Evolutionary conservation across 1,284 basidiomycete genomes (phyloP).

Genomic region (Ceratobasidium sp.): DNA sequence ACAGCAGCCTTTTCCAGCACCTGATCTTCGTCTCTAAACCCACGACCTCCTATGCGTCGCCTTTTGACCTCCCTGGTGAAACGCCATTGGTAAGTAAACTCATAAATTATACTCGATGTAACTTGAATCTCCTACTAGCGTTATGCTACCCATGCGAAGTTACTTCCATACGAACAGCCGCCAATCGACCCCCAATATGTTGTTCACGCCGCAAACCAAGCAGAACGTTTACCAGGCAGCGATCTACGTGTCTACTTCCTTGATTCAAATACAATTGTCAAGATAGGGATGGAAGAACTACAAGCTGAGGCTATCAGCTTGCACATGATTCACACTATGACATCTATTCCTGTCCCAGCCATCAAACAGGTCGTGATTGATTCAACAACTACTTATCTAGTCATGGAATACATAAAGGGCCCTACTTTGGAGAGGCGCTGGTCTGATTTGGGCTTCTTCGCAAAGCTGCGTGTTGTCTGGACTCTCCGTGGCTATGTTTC

Average conservation of each 20-base stretch:
- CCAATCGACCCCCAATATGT: too few species aligned
- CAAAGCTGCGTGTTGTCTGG: constrained; percentile 3
- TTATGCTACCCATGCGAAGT: too few species aligned
- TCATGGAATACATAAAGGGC: background rate
- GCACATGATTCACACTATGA: constrained; percentile 10
- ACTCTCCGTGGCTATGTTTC: constrained; percentile 7
- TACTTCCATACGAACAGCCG: too few species aligned
- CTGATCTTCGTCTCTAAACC: too few species aligned
- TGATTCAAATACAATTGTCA: background rate
- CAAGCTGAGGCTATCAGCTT: background rate
- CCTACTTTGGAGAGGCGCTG: background rate
- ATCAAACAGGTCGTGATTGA: background rate
- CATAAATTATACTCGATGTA: too few species aligned
- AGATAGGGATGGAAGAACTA: background rate
- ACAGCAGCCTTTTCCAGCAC: too few species aligned
- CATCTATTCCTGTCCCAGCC: background rate
- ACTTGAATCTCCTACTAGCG: too few species aligned
- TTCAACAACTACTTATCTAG: background rate
- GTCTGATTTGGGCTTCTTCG: background rate
- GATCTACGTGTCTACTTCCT: background rate
- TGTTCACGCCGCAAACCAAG: background rate
- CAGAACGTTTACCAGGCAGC: background rate
- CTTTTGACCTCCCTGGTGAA: too few species aligned
- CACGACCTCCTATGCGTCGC: too few species aligned
- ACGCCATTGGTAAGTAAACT: too few species aligned